Conservation (phyloP, 1,284 basidiomycete genomes). For the Thelephora terrestris region DNA sequence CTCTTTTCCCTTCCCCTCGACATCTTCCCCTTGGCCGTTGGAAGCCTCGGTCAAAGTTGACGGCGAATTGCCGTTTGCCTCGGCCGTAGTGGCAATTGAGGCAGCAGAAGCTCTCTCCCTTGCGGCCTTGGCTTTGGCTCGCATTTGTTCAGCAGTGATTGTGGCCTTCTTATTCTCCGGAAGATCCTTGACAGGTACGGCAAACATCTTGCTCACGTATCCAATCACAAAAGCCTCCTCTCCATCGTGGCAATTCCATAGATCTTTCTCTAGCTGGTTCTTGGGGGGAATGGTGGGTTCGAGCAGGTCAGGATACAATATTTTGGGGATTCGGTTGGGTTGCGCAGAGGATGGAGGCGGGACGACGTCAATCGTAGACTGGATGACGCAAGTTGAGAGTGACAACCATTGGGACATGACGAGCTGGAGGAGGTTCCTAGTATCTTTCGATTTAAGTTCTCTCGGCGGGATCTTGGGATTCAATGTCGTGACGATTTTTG, state of each 20-base stretch:
- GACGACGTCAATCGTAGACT: constrained; percentile 85
- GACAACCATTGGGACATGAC: constrained; percentile 97
- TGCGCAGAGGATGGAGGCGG: constrained; percentile 85
- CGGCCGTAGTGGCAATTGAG: constrained; percentile 18
- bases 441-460: constrained; percentile 89
- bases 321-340: constrained; percentile 77
- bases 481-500: constrained; percentile 82
- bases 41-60: constrained; percentile 15
- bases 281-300: constrained; percentile 49
- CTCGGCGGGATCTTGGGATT: constrained; percentile 80
- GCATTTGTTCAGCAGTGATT: constrained; percentile 83
- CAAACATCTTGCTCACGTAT: constrained; percentile 99
- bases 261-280: constrained; percentile 73
- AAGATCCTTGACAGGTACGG: constrained; percentile 69
- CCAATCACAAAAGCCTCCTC: constrained; percentile 60
- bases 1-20: constrained; percentile 16
- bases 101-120: constrained; percentile 29
- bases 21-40: constrained; percentile 13
- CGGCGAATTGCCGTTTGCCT: constrained; percentile 13
- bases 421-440: constrained; percentile 70
- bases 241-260: constrained; percentile 67
- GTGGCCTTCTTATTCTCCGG: constrained; percentile 77
- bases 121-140: constrained; percentile 56
- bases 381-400: constrained; percentile 87
- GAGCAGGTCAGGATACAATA: constrained; percentile 79